phyloP scores from a whole-genome alignment of 2,329 filamentous ascomycete genomes.

The Dactylellina sp. region DNA sequence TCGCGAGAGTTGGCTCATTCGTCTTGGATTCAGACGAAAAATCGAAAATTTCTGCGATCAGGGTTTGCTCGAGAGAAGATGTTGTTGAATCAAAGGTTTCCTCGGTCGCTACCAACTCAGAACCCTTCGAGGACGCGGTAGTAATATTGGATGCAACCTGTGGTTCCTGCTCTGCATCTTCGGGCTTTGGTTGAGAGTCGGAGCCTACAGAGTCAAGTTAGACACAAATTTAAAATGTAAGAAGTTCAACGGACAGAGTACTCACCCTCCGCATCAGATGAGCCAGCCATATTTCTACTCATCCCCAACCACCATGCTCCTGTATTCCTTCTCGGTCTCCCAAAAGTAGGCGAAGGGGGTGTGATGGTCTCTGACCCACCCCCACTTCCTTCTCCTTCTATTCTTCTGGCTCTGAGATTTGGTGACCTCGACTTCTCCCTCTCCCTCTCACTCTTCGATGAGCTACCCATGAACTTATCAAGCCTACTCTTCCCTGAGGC shows the following conservation, averaged over 20 bases:
- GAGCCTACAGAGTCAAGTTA: slow-evolving; percentile 6
- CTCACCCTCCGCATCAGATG: slow-evolving; percentile 16
- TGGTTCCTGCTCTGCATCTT: background rate
- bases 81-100: background rate
- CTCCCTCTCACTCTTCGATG: background rate
- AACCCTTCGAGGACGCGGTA: background rate
- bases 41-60: background rate
- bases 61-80: background rate
- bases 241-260: background rate
- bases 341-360: slow-evolving; percentile 37
- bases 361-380: slow-evolving; percentile 9
- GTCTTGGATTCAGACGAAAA: background rate
- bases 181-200: background rate
- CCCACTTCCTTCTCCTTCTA: background rate
- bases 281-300: background rate
- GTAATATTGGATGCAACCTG: background rate
- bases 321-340: slow-evolving; percentile 44
- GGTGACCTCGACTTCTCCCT: slow-evolving; percentile 20
- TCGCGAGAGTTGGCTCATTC: background rate
- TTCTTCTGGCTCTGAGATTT: slow-evolving; percentile 12
- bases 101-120: background rate
- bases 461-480: background rate
- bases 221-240: background rate
- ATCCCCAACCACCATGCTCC: slow-evolving; percentile 44
- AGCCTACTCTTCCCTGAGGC: slow-evolving; percentile 11